Conservation (phyloP, 768 basidiomycete genomes). For the Clavulina sp. region DNA sequence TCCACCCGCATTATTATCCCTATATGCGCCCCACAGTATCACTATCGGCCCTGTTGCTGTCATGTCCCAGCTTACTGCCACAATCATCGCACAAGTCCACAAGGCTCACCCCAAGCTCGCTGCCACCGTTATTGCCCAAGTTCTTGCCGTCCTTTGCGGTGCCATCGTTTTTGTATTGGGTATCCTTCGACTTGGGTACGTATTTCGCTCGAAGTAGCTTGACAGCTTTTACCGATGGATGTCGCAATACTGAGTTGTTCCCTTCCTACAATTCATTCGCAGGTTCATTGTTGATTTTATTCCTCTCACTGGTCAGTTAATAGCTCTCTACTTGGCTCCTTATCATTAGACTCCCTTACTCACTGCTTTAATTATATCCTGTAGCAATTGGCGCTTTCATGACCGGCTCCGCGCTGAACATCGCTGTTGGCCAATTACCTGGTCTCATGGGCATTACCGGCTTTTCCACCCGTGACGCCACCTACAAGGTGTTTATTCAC, state of each 20-base stretch:
- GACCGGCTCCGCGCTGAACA: constrained; percentile 95
- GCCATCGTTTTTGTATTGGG: constrained; percentile 87
- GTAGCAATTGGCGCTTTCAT: constrained; percentile 37
- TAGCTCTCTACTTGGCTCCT: neutral
- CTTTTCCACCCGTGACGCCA: constrained; percentile 61
- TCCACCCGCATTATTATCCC: neutral
- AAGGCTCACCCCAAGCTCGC: constrained; percentile 18
- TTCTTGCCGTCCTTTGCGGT: constrained; percentile 71
- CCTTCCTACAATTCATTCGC: neutral
- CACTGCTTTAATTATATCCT: neutral
- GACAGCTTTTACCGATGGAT: no score
- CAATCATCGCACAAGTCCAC: constrained; percentile 57
- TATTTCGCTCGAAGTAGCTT: neutral
- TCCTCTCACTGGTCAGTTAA: constrained; percentile 58
- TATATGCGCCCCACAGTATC: constrained; percentile 35
- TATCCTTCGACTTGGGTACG: constrained; percentile 41
- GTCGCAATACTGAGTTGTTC: no score
- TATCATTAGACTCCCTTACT: no score
- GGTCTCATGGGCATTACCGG: constrained; percentile 43
- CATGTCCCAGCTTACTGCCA: constrained; percentile 35
- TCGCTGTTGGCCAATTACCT: constrained; percentile 79
- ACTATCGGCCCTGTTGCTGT: constrained; percentile 99
- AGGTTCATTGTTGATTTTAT: constrained; percentile 97
- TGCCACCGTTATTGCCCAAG: constrained; percentile 68
- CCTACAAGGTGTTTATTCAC: constrained; percentile 83